A percentile compares a stretch with the other conserved stretches of the same genome.
These are phyloP conservation scores for Hyaloscypha finlandica DNA, from an alignment of 495 filamentous ascomycete species.

Conservation along the genomic window DNA sequence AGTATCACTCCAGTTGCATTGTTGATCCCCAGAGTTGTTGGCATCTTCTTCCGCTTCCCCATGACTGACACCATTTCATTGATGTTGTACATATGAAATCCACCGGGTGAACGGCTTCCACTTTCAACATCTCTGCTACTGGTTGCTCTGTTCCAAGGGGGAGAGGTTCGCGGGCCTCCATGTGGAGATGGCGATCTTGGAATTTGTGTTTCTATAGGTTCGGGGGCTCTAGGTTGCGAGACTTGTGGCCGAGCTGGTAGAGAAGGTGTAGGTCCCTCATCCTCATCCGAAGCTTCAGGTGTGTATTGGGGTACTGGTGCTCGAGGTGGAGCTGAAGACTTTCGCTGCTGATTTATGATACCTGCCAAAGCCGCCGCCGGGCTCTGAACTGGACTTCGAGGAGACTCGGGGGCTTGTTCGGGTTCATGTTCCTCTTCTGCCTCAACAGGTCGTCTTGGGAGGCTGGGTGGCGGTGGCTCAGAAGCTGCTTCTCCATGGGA, in stretches of 20 bases:
- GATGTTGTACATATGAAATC: slow-evolving; percentile 92
- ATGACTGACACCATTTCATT: slow-evolving; percentile 94
- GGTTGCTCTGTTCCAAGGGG: slow-evolving; percentile 58
- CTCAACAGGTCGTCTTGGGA: slow-evolving; percentile 42
- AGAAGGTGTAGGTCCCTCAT: slow-evolving; percentile 61
- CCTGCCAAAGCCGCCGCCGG: slow-evolving; percentile 36
- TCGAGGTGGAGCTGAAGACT: slow-evolving; percentile 21
- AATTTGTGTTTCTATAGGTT: slow-evolving; percentile 53
- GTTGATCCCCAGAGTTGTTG: slow-evolving; percentile 90
- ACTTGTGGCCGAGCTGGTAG: slow-evolving; percentile 71
- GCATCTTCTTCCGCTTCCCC: slow-evolving; percentile 97
- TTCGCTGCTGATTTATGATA: slow-evolving; percentile 28
- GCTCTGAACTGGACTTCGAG: slow-evolving; percentile 24
- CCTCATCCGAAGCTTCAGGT: slow-evolving; percentile 62
- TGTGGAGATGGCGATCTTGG: slow-evolving; percentile 37
- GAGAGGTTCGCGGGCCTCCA: slow-evolving; percentile 55
- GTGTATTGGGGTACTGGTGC: slow-evolving; percentile 54
- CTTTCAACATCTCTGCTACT: slow-evolving; percentile 41
- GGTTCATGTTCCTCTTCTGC: slow-evolving; percentile 44
- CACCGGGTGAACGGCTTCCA: slow-evolving; percentile 55
- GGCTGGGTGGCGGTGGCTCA: slow-evolving; percentile 40
- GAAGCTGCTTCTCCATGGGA: slow-evolving; percentile 25
- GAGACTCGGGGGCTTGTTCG: slow-evolving; percentile 30
- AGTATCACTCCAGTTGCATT: slow-evolving; percentile 82
- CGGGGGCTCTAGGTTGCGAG: slow-evolving; percentile 57